A percentile compares a stretch with the other conserved stretches of the same genome.
Evolutionary conservation across 495 filamentous ascomycete species (phyloP).

Genomic region (Xanthoparmelia taractica): DNA sequence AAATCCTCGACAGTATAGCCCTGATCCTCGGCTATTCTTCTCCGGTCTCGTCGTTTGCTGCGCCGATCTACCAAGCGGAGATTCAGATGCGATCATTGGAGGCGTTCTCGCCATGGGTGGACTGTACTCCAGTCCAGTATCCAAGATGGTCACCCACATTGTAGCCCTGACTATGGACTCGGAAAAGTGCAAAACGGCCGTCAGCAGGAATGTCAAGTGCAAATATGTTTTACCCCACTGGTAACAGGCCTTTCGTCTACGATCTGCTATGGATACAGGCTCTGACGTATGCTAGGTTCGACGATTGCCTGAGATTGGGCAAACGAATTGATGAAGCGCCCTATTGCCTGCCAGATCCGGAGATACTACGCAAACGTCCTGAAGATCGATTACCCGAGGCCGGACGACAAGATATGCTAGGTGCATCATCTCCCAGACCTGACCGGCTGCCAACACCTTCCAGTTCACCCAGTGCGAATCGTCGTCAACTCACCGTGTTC

Average conservation of each 20-base stretch:
- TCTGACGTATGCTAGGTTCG: slow-evolving; percentile 59
- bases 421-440: slow-evolving; percentile 63
- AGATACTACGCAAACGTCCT: slow-evolving; percentile 53
- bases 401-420: slow-evolving; percentile 55
- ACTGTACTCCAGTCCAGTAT: slow-evolving; percentile 59
- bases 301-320: slow-evolving; percentile 88
- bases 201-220: slow-evolving; percentile 54
- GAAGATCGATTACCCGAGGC: slow-evolving; percentile 48
- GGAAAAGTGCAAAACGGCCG: slow-evolving; percentile 59
- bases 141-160: slow-evolving; percentile 74
- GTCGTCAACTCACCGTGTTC: slow-evolving; percentile 44
- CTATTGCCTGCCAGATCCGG: slow-evolving; percentile 81
- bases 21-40: slow-evolving; percentile 85
- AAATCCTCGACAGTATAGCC: slow-evolving; percentile 75
- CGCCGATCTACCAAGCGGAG: slow-evolving; percentile 73
- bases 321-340: slow-evolving; percentile 79
- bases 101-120: slow-evolving; percentile 87
- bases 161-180: slow-evolving; percentile 73
- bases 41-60: slow-evolving; percentile 70
- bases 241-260: slow-evolving; percentile 36
- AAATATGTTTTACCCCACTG: slow-evolving; percentile 95
- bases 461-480: slow-evolving; percentile 30
- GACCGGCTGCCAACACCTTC: slow-evolving; percentile 41
- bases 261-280: neutral
- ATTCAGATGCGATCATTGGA: slow-evolving; percentile 87